These are phyloP conservation scores for Grifola frondosa DNA, from an alignment of 1,284 basidiomycete species.

Conservation along the genomic window DNA sequence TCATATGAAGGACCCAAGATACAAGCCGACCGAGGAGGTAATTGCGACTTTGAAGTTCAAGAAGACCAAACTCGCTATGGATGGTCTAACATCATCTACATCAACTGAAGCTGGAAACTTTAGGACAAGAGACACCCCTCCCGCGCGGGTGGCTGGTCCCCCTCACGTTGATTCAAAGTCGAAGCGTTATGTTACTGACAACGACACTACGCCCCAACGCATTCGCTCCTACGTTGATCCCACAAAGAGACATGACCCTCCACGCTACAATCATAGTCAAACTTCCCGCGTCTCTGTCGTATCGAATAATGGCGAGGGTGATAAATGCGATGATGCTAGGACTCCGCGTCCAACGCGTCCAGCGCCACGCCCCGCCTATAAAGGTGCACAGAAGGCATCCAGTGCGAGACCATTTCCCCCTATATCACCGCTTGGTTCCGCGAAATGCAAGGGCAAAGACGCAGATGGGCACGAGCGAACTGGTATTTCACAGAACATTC, in stretches of 20 bases:
- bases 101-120: constrained; percentile 3
- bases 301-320: constrained; percentile 9
- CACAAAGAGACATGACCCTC: constrained; percentile 9
- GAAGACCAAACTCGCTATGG: constrained; percentile 18
- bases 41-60: constrained; percentile 10
- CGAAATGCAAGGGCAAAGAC: constrained; percentile 7
- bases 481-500: constrained; percentile 9
- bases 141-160: not conserved
- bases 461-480: constrained; percentile 4
- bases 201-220: not conserved
- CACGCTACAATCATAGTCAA: constrained; percentile 2
- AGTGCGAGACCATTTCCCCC: constrained; percentile 13
- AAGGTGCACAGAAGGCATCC: constrained; percentile 5
- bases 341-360: constrained; percentile 19
- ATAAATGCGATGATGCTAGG: constrained; percentile 7
- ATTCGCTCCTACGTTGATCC: constrained; percentile 13
- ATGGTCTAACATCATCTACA: not conserved
- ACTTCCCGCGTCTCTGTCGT: not conserved
- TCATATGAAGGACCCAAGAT: constrained; percentile 18
- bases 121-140: not conserved
- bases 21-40: constrained; percentile 9
- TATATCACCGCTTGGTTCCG: constrained; percentile 4
- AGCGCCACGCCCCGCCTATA: constrained; percentile 15
- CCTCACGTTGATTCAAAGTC: not conserved
- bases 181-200: not conserved